phyloP scores from a whole-genome alignment of 2,329 filamentous ascomycete genomes.

The Didymosphaeria variabile region DNA sequence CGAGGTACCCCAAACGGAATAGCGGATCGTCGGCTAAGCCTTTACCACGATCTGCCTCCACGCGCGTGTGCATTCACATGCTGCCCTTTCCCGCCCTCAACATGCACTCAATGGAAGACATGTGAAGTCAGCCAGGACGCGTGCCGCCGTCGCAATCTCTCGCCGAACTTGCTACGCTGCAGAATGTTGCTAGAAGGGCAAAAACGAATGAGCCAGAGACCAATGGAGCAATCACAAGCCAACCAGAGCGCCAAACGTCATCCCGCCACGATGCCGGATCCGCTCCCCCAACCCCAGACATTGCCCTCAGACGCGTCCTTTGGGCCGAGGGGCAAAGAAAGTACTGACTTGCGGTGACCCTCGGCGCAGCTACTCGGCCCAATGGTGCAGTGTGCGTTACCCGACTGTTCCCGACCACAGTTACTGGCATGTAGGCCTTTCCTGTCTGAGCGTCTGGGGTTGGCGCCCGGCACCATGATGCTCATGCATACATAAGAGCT shows the following conservation, averaged over 20 bases:
- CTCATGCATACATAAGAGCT: conserved; percentile 45
- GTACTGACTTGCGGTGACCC: conserved; percentile 28
- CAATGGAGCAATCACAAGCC: conserved; percentile 27
- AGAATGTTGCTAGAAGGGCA: not conserved
- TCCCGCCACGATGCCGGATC: conserved; percentile 35
- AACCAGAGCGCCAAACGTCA: conserved; percentile 46
- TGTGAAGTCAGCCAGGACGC: conserved; percentile 41
- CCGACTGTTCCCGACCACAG: conserved; percentile 42
- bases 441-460: conserved; percentile 30
- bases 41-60: conserved; percentile 1
- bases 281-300: conserved; percentile 35
- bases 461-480: conserved; percentile 18
- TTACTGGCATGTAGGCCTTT: conserved; percentile 25
- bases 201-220: not conserved
- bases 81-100: conserved; percentile 13
- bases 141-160: conserved; percentile 23
- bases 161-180: not conserved
- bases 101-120: conserved; percentile 26
- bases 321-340: conserved; percentile 44
- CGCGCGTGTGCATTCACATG: conserved; percentile 39
- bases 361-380: conserved; percentile 43
- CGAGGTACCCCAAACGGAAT: conserved; percentile 11
- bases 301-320: conserved; percentile 35
- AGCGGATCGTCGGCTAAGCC: conserved; percentile 8
- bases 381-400: conserved; percentile 42